phyloP scores from a whole-genome alignment of 2,329 filamentous ascomycete genomes.

The Epichloe sibirici region DNA sequence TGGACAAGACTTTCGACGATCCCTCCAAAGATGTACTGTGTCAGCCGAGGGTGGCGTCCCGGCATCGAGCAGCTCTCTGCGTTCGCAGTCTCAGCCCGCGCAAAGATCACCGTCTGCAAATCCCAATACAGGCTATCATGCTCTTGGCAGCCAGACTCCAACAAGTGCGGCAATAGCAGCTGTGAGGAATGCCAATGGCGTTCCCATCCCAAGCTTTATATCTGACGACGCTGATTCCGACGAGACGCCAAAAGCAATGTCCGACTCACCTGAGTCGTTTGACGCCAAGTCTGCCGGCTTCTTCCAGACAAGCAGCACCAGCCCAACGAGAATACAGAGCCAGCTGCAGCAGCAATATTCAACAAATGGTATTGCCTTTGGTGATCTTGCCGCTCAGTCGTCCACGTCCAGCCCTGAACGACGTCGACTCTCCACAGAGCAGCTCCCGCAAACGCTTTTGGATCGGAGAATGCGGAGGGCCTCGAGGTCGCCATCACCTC shows the following conservation, averaged over 20 bases:
- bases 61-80: conserved; percentile 41
- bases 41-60: conserved; percentile 35
- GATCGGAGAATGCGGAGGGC: conserved; percentile 40
- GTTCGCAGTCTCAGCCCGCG: conserved; percentile 56
- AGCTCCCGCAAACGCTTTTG: conserved; percentile 39
- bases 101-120: conserved; percentile 30
- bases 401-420: conserved; percentile 24
- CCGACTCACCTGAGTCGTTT: conserved; percentile 36
- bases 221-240: conserved; percentile 41
- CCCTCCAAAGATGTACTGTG: conserved; percentile 40
- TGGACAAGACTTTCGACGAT: conserved; percentile 42
- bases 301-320: conserved; percentile 16
- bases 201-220: conserved; percentile 42
- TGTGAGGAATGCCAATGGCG: conserved; percentile 33
- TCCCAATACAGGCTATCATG: conserved; percentile 12
- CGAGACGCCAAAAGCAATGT: conserved; percentile 27
- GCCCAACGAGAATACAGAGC: conserved; percentile 12
- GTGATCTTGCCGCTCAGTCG: conserved; percentile 29
- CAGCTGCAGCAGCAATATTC: conserved; percentile 14
- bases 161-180: conserved; percentile 24
- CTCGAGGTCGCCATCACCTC: conserved; percentile 44
- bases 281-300: conserved; percentile 24
- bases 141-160: conserved; percentile 20
- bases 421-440: conserved; percentile 39
- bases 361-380: conserved; percentile 32